These are phyloP conservation scores for Linnemannia schmuckeri DNA, from an alignment of 192 early-diverging fungal genomes.

Conservation along the genomic window DNA sequence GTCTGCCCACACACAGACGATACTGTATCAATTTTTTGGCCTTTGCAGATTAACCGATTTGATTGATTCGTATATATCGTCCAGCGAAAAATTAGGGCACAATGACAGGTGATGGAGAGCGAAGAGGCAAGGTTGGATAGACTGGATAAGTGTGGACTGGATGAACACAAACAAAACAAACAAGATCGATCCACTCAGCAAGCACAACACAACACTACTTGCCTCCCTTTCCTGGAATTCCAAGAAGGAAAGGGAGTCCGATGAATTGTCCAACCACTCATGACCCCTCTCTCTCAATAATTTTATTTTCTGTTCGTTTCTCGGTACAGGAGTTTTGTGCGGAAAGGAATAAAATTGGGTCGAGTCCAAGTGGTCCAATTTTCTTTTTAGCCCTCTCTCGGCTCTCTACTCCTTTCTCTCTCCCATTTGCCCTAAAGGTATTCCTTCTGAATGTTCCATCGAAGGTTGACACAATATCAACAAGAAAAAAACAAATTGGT, in stretches of 20 bases:
- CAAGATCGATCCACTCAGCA: neutral
- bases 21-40: neutral
- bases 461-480: neutral
- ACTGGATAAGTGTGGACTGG: neutral
- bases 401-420: neutral
- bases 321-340: neutral
- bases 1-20: no score
- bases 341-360: neutral
- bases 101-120: neutral
- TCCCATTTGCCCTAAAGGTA: neutral
- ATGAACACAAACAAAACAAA: neutral
- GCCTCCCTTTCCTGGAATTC: neutral
- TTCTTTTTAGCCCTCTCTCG: neutral
- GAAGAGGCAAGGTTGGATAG: neutral
- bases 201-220: neutral
- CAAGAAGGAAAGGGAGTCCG: neutral
- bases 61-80: neutral
- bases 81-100: neutral
- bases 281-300: neutral
- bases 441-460: slow-evolving; percentile 35
- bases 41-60: neutral
- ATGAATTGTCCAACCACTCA: neutral
- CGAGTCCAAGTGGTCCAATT: neutral
- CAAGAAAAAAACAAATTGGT: neutral
- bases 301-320: neutral